phyloP scores from a whole-genome alignment of 2,329 filamentous ascomycete genomes.

The Penicillium paneum region DNA sequence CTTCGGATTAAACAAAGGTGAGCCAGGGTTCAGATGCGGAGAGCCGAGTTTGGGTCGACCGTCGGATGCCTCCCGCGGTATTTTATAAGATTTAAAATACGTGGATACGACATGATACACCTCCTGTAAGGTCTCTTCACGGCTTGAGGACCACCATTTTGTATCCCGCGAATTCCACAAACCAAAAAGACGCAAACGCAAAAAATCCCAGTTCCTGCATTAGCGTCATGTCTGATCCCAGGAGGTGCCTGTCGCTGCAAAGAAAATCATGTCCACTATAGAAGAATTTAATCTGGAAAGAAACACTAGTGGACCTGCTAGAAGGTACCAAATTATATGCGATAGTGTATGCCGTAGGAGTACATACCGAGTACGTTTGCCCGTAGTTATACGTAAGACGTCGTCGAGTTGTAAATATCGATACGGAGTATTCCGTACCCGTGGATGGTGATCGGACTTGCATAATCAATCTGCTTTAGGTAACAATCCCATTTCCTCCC shows the following conservation, averaged over 20 bases:
- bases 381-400: background rate
- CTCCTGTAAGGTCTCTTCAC: background rate
- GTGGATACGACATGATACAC: background rate
- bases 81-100: background rate
- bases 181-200: background rate
- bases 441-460: conserved; percentile 7
- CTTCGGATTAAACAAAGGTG: conserved; percentile 8
- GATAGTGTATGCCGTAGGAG: background rate
- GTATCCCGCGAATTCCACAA: background rate
- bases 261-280: conserved; percentile 9
- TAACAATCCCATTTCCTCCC: background rate
- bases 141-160: background rate
- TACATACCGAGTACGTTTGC: background rate
- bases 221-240: conserved; percentile 29
- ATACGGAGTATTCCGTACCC: background rate
- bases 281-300: background rate
- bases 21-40: conserved; percentile 15
- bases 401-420: background rate
- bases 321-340: background rate
- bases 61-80: conserved; percentile 12
- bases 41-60: conserved; percentile 3
- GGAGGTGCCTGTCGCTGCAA: conserved; percentile 4
- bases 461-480: conserved; percentile 6
- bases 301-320: background rate
- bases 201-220: conserved; percentile 36